These are phyloP conservation scores for Neurospora sp. DNA, from an alignment of 2,329 filamentous ascomycete species.

Conservation along the genomic window DNA sequence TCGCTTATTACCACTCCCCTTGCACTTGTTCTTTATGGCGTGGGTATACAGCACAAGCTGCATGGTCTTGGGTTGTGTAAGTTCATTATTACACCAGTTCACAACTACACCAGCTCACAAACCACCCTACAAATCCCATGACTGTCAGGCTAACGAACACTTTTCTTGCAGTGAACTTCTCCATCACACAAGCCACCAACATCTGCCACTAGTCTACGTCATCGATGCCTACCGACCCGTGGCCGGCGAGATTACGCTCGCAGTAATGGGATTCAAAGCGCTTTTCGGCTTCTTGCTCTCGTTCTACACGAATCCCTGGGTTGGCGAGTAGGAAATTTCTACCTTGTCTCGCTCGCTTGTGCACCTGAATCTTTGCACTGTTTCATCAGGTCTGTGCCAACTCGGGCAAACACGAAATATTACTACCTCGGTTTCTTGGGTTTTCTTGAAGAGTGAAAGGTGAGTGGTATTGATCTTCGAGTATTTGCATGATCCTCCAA, in stretches of 20 bases:
- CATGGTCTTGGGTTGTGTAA: constrained; percentile 42
- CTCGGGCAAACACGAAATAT: not conserved
- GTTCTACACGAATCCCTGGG: constrained; percentile 53
- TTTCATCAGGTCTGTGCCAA: not conserved
- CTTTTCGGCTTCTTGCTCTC: constrained; percentile 48
- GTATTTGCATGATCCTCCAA: not conserved
- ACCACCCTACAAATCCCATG: not conserved
- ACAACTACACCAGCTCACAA: not conserved
- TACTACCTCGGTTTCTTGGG: not conserved
- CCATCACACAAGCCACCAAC: constrained; percentile 45
- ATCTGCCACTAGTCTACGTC: constrained; percentile 46
- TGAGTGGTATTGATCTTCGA: not conserved
- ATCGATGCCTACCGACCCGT: constrained; percentile 49
- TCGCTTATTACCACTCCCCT: constrained; percentile 41
- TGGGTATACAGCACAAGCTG: constrained; percentile 34
- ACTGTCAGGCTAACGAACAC: not conserved
- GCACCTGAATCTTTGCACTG: not conserved
- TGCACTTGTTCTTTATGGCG: constrained; percentile 34
- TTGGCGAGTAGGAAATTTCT: constrained; percentile 34
- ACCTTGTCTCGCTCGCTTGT: not conserved
- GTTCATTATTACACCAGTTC: constrained; percentile 15
- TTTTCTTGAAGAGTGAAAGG: not conserved
- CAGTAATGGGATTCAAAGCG: constrained; percentile 45
- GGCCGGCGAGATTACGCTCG: constrained; percentile 43
- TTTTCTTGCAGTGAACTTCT: constrained; percentile 38